Base-by-base conservation (phyloP, 805 yeast genomes). In the Peterozyma toletana region DNA sequence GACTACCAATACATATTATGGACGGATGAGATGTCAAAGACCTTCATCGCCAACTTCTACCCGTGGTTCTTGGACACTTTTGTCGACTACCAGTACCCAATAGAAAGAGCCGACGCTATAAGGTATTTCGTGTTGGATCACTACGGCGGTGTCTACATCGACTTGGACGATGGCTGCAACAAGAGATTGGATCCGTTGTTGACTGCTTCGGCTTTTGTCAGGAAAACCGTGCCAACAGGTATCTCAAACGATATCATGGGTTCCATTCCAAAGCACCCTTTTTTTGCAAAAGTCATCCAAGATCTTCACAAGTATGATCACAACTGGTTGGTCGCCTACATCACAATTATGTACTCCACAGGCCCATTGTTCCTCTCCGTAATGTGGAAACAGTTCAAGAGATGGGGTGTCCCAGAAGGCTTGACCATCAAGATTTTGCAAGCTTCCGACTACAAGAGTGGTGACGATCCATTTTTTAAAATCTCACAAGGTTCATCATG, bases 221-320 rank as follows among this genome's bases (percentile, higher is more conserved):
- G 96, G 50, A 86, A 86, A 57, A 89, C 97, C 1, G 64, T 76
- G 5, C 97, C 97, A 21, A 84, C 95, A 0, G 97, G 97, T 42
- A 78, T 90, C 35, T 86, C 96, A 4, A 90, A 90, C 60, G 96
- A 89, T 59, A 89, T 89, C 13, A 85, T 90, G 95, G 96, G 95
- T 10, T 68, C 91, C 3, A 82, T 84, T 11, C 96, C 95, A 31
- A 68, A 72, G 40, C 97, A 90, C 62, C 96, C 96, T 3, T 86
- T 89, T 64, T 87, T 86, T 67, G 60, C 73, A 39, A 81, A 80
- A 56, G 84, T 75, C 14, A 73, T 87, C 48, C 83, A 82, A 48
- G 75, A 75, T 39, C 68, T 90, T 48, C 63, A 78, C 48, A 69
- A 63, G 41, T 83, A 77, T 57, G 79, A 87, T 56, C 71, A 75